Conservation (phyloP, 78 protist species). For the Polysphondylium violaceum region DNA sequence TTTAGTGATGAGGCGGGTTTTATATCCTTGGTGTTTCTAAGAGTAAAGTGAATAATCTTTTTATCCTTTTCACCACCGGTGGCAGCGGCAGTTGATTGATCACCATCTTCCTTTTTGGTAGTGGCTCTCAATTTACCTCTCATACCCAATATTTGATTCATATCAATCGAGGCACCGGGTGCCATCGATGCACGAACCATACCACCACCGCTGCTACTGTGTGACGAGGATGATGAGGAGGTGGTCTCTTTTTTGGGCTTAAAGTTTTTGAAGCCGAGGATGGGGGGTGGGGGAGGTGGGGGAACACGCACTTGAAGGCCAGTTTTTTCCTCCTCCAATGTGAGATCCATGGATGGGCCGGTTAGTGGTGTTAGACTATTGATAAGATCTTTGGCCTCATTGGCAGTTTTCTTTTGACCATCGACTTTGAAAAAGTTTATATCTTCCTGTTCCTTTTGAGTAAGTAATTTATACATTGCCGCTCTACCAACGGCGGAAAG, state of each 20-base stretch:
- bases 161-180: constrained; percentile 10
- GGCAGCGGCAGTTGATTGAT: background rate
- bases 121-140: constrained; percentile 48
- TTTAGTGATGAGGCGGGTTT: background rate
- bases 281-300: constrained; percentile 73
- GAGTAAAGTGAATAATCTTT: background rate
- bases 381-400: constrained; percentile 43
- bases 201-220: background rate
- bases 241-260: constrained; percentile 2
- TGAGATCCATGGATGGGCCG: constrained; percentile 1
- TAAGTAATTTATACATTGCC: constrained; percentile 34
- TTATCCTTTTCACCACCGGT: no score
- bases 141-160: constrained; percentile 30
- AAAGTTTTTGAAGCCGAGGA: constrained; percentile 51
- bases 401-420: constrained; percentile 13
- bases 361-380: background rate
- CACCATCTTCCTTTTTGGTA: constrained; percentile 13
- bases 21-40: constrained; percentile 7
- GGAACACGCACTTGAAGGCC: constrained; percentile 16
- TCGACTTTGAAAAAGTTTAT: constrained; percentile 20
- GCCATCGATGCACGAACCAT: background rate
- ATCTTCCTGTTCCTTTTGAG: constrained; percentile 66
- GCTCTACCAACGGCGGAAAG: background rate
- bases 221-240: background rate
- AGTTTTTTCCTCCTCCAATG: constrained; percentile 8